These are phyloP conservation scores for Linnemannia schmuckeri DNA, from an alignment of 192 early-diverging fungal genomes.

Conservation along the genomic window DNA sequence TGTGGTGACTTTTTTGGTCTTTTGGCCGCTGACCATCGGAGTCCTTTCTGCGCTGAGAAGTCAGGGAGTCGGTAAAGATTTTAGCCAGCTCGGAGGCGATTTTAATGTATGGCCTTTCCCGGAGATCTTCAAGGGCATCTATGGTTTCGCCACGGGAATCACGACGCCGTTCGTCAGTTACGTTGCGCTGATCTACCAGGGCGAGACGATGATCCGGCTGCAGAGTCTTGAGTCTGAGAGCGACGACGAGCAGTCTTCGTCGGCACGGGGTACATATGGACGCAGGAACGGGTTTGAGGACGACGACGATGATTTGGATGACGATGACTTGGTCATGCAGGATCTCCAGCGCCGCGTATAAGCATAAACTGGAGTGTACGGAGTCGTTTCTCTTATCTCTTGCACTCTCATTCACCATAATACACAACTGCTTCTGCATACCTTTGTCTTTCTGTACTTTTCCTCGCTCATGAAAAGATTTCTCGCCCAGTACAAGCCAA, in stretches of 20 bases:
- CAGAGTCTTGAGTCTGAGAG: conserved; percentile 12
- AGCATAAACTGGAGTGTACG: not conserved
- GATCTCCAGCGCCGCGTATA: conserved; percentile 11
- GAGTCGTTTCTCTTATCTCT: not conserved
- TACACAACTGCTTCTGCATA: not conserved
- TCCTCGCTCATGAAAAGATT: not conserved
- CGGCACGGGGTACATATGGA: not conserved
- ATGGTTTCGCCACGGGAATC: conserved; percentile 18
- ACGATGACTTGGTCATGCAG: conserved; percentile 13
- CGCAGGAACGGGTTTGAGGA: conserved; percentile 7
- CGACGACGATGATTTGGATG: not conserved
- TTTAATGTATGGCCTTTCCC: conserved; percentile 34
- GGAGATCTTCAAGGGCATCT: conserved; percentile 31
- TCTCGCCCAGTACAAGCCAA: no score
- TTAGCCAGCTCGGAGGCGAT: conserved; percentile 16
- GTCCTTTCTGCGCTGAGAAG: conserved; percentile 8
- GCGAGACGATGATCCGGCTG: conserved; percentile 22
- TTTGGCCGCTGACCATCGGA: conserved; percentile 34
- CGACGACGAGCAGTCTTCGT: not conserved
- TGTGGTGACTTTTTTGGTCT: conserved; percentile 22
- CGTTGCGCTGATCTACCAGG: conserved; percentile 28
- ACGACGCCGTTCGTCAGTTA: conserved; percentile 36
- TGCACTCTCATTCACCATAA: not conserved
- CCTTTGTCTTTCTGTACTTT: not conserved
- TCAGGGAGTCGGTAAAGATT: conserved; percentile 16